A percentile compares a stretch with the other conserved stretches of the same genome.
Evolutionary conservation across 768 basidiomycete species (phyloP).

Genomic region (Boletus patriciae): DNA sequence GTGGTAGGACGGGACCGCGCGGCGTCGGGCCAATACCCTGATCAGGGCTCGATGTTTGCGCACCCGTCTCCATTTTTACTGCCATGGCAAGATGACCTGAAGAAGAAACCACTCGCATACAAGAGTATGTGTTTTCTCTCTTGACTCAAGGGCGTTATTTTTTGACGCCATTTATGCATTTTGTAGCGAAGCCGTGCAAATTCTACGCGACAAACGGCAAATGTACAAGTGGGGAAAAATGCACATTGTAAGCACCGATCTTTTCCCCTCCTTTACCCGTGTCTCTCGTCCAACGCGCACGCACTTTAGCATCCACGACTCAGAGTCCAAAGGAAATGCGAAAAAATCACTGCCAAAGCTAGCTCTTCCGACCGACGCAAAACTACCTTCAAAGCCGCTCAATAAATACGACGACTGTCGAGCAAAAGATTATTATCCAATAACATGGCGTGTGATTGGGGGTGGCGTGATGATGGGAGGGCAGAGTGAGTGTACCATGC

Average conservation of each 20-base stretch:
- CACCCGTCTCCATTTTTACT: not conserved
- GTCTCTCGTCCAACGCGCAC: not conserved
- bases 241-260: conserved; percentile 53
- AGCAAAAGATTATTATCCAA: conserved; percentile 57
- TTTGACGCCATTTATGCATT: not conserved
- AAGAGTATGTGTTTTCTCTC: conserved; percentile 26
- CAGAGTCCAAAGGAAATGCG: conserved; percentile 1
- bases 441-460: conserved; percentile 76
- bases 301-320: conserved; percentile 47
- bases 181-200: conserved; percentile 59
- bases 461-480: conserved; percentile 72
- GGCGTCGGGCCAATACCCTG: conserved; percentile 10
- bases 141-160: not conserved
- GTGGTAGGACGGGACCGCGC: conserved; percentile 3
- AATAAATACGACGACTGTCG: conserved; percentile 36
- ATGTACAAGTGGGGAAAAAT: conserved; percentile 54
- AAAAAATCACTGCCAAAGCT: not conserved
- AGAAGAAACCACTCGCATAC: conserved; percentile 25
- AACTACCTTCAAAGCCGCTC: conserved; percentile 30
- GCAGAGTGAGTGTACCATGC: conserved; percentile 21
- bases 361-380: conserved; percentile 4
- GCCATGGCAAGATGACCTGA: conserved; percentile 17
- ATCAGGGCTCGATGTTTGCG: not conserved
- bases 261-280: not conserved
- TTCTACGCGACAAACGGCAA: conserved; percentile 46